phyloP scores from a whole-genome alignment of 2,329 filamentous ascomycete genomes.

The Venturia aucupariae region DNA sequence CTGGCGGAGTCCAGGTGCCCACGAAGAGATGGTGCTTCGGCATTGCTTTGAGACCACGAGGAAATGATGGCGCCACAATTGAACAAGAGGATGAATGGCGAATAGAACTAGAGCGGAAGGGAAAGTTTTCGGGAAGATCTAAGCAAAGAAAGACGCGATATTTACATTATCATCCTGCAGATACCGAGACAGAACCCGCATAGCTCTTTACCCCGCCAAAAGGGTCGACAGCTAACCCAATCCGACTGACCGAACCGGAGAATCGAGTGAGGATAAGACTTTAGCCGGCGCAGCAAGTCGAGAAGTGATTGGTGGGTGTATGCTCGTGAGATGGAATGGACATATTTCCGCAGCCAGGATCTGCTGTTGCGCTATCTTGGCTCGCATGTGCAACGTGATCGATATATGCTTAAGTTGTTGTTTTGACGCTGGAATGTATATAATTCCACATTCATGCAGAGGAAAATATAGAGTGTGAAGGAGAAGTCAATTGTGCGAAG shows the following conservation, averaged over 20 bases:
- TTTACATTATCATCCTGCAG: neutral
- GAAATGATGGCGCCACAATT: neutral
- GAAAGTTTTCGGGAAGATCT: neutral
- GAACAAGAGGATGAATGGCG: neutral
- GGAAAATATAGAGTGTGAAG: too few relatives aligned
- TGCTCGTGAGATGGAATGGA: neutral
- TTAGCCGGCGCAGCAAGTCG: neutral
- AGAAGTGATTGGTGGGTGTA: neutral
- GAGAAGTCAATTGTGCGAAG: too few relatives aligned
- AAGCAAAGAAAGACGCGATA: neutral
- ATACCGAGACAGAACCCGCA: slow-evolving; percentile 1
- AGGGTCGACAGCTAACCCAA: neutral
- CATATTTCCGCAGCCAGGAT: neutral
- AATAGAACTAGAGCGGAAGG: neutral
- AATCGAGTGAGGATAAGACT: neutral
- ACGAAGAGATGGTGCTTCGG: slow-evolving; percentile 12
- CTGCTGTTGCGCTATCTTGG: neutral
- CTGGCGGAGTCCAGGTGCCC: slow-evolving; percentile 77
- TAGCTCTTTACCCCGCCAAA: neutral
- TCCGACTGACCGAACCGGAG: neutral
- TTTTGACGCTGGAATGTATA: too few relatives aligned
- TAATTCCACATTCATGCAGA: too few relatives aligned
- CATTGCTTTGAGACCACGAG: neutral
- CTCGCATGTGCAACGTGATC: neutral
- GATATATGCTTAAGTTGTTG: too few relatives aligned